Evolutionary conservation across 495 filamentous ascomycete genomes (phyloP).

Genomic region (Sphaerosporella brunnea): DNA sequence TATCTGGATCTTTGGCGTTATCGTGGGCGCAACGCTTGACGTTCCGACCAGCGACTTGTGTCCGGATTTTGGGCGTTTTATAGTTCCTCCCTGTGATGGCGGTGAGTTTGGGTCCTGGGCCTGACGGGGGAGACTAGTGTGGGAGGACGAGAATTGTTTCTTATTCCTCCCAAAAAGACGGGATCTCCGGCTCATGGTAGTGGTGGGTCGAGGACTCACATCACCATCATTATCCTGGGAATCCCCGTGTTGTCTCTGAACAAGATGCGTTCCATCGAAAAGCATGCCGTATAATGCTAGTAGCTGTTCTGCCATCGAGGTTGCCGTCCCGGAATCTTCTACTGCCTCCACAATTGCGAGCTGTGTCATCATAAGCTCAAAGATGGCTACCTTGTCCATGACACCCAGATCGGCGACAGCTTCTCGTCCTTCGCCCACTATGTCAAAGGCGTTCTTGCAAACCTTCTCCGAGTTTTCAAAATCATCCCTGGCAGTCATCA

Average conservation of each 20-base stretch:
- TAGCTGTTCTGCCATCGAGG: slow-evolving; percentile 67
- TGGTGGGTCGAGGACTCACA: slow-evolving; percentile 21
- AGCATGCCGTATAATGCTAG: slow-evolving; percentile 62
- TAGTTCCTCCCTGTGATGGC: slow-evolving; percentile 3
- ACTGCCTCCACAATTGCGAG: slow-evolving; percentile 63
- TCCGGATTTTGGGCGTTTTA: slow-evolving; percentile 21
- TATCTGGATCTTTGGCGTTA: slow-evolving; percentile 26
- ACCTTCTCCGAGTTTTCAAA: slow-evolving; percentile 60
- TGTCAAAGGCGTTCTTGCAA: slow-evolving; percentile 75
- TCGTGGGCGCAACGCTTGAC: slow-evolving; percentile 7
- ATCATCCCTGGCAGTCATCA: slow-evolving; percentile 73
- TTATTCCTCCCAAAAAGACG: slow-evolving; percentile 20
- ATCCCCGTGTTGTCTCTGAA: slow-evolving; percentile 49
- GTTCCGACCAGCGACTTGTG: slow-evolving; percentile 18
- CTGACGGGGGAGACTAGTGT: slow-evolving; percentile 21
- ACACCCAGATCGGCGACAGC: slow-evolving; percentile 35
- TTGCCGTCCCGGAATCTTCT: slow-evolving; percentile 64
- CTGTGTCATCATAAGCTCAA: slow-evolving; percentile 90
- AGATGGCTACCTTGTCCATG: slow-evolving; percentile 25
- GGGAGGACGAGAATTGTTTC: slow-evolving; percentile 20
- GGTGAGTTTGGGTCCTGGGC: neutral
- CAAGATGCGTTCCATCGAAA: slow-evolving; percentile 35
- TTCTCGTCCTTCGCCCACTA: slow-evolving; percentile 42
- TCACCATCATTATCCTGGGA: slow-evolving; percentile 40
- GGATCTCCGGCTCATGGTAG: slow-evolving; percentile 17